A percentile compares a stretch with the other conserved stretches of the same genome.
phyloP scores from a whole-genome alignment of 1,139 yeast species.

The Kurtzmaniella natalensis region DNA sequence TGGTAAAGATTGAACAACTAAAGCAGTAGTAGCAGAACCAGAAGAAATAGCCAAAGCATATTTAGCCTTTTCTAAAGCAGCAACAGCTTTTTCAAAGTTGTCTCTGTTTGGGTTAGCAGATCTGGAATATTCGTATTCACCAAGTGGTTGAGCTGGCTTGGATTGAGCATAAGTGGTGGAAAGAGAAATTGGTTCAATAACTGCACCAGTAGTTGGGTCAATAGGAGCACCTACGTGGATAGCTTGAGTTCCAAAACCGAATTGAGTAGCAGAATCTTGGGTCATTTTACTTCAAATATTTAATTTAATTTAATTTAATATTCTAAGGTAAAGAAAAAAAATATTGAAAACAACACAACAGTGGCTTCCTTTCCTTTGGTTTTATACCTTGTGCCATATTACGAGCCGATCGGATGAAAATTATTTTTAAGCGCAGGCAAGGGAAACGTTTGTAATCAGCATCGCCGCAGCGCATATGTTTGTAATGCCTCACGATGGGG shows the following conservation, averaged over 20 bases:
- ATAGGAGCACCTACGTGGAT: conserved; percentile 79
- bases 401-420: too few species aligned
- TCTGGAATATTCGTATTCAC: conserved; percentile 80
- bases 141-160: conserved; percentile 73
- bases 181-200: conserved; percentile 78
- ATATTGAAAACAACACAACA: too few species aligned
- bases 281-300: conserved; percentile 14
- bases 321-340: too few species aligned
- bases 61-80: conserved; percentile 74
- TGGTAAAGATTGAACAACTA: conserved; percentile 69
- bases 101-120: conserved; percentile 88
- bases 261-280: conserved; percentile 18
- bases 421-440: too few species aligned
- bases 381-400: too few species aligned
- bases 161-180: conserved; percentile 84
- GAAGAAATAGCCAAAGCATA: conserved; percentile 78
- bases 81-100: conserved; percentile 75
- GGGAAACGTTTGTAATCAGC: too few species aligned
- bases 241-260: conserved; percentile 72
- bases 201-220: conserved; percentile 80
- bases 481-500: too few species aligned
- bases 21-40: conserved; percentile 85
- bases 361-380: too few species aligned
- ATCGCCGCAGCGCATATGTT: too few species aligned
- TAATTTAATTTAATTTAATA: too few species aligned